Base-by-base conservation (phyloP, 805 yeast species). In the Saccharomycopsis oosterbeekiorum region DNA sequence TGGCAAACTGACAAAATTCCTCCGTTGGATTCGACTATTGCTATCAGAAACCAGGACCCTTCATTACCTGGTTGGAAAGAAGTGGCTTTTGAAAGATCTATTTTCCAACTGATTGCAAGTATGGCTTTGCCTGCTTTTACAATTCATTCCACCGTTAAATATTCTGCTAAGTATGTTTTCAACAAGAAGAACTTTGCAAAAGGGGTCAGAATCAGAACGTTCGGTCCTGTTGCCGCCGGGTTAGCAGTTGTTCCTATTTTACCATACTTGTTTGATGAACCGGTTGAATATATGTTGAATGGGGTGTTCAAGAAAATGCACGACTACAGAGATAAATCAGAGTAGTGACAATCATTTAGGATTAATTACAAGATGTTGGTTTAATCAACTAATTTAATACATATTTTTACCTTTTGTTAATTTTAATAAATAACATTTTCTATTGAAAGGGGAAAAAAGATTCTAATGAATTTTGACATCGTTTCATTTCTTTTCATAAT, bases 101-200 rank as follows among this genome's bases (percentile, higher is more conserved):
- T 88, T 29, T 88, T 88, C 75, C 96, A 88, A 72, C 78, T 86
- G 65, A 77, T 89, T 65, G 96, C 96, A 1, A 84, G 89, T 55
- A 89, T 88, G 94, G 93, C 89, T 15, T 76, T 88, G 51, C 96
- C 96, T 10, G 96, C 96, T 2, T 84, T 88, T 71, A 88, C 96
- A 4, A 88, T 88, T 67, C 96, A 88, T 70, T 78, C 87, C 1
- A 76, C 85, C 4, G 96, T 88, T 50, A 78, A 85, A 66, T 87
- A 88, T 69, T 82, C 90, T 1, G 84, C 89, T 1, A 60, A 74
- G 21, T 73, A 84, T 37, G 82, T 89, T 70, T 64, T 64, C 56
- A 64, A 41, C 26, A 68, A 70, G 62, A 84, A 84, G 70, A 83
- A 84, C 69, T 71, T 80, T 58, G 74, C 76, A 56, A 78, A 76